Base-by-base conservation (phyloP, 441 rosid species). In the Gossypium laxum region DNA sequence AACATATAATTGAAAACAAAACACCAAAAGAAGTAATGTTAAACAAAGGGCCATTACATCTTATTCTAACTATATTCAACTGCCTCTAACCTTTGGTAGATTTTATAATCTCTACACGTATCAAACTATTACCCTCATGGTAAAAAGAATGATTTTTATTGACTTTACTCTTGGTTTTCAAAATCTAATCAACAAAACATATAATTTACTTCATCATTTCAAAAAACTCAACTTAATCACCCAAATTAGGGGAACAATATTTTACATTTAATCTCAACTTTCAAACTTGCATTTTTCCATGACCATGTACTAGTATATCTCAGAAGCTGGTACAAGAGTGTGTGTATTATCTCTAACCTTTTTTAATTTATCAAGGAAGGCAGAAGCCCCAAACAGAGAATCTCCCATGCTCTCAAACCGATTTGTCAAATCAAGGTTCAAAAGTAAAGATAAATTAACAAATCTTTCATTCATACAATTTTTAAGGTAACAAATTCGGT, bases 61-160 rank as follows among this genome's bases (percentile, higher is more conserved):
- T 65, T 65, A 65, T 45, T 63, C 18, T 17, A 64, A 64, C 32
- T 43, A 3, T 1, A 15, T 62, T 75, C 45, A 70, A 22, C 43
- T 54, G 55, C 15, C 30, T 43, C n/a, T 12, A 67, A 54, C 60
- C 2, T 8, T 52, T 5, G 30, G 70, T 18, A 0, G 2, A 38
- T 38, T 70, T 14, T n/a, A 58, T 70, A 47, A 1, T 48, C 2
- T 15, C 41, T 32, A 57, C 52, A 48, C 26, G 41, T 56, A 21
- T 4, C 24, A 28, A 52, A 6, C 34, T 5, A 30, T 30, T 30
- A 30, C 7, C 1, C 7, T 30, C 34, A 38, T 69, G 52, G 54
- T 34, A 55, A 54, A 47, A 65, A 47, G 56, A 22, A 19, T 21
- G 5, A 10, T 22, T 28, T 54, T 54, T 18, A 19, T 50, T 4